Base-by-base conservation (phyloP, 108 stramenopile species). In the Fistulifera solaris region DNA sequence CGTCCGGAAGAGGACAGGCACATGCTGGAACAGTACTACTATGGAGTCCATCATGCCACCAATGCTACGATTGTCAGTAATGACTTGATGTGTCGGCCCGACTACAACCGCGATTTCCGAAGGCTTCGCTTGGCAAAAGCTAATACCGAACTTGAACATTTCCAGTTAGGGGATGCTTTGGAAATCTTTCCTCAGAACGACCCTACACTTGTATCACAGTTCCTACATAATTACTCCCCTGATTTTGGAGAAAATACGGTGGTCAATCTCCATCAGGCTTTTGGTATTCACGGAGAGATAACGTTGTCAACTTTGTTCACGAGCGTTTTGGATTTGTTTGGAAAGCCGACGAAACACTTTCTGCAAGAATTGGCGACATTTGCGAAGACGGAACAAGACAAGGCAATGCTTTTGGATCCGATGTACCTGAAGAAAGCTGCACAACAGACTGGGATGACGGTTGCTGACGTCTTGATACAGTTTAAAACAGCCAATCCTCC, bases 101-200 rank as follows among this genome's bases (percentile, higher is more conserved):
- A 65, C 6, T 75, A 78, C 63, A 76, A 75, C 52, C 65, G 83
- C 27, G 76, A 84, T 47, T 77, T 84, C 59, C 65, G 74, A 51
- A 65, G 68, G 12, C 68, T 84, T 56, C 74, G 65, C 19, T 28
- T 84, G 62, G 49, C 46, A 38, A 35, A 35, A 35, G 31, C 31
- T 6, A 35, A 35, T 8, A 35, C 31, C 3, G 31, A 35, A 8
- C 31, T 35, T 35, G 31, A 35, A 35, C 31, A 35, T 8, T 84
- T 80, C 28, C 71, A 77, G 44, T 58, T 78, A 17, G 83, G 83
- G n/a, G 83, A 80, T 53, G 71, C 78, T 1, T 65, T 84, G 41
- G 83, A 80, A 38, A 80, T 84, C 24, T 84, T 75, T 62, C 76
- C 76, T 0, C 65, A 68, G 1, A 84, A 84, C 56, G 73, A 78